Percentiles rank a stretch among this genome's conserved stretches.
phyloP scores from a whole-genome alignment of 129 eudicot species.

The Flaveria ramosissima region DNA sequence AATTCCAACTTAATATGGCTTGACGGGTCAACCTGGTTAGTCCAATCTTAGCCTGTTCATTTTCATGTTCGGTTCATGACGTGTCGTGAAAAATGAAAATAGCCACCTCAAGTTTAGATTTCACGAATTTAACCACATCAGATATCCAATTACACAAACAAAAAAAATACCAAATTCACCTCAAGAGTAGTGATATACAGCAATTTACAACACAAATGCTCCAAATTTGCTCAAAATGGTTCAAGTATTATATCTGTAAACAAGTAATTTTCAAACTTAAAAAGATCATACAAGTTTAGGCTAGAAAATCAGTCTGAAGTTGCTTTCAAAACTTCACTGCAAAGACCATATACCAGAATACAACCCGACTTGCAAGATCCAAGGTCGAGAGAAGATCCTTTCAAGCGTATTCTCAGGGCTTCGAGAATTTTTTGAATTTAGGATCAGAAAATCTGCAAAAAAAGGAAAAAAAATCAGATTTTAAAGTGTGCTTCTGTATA shows the following conservation, averaged over 20 bases:
- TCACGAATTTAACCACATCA: not conserved
- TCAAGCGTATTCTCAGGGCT: conserved; percentile 7
- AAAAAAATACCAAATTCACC: not conserved
- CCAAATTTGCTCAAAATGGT: conserved; percentile 2
- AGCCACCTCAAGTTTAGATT: not conserved
- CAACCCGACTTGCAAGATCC: conserved; percentile 22
- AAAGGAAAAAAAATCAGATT: not conserved
- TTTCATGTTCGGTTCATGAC: no score
- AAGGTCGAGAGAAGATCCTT: conserved; percentile 11
- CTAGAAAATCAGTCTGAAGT: not conserved
- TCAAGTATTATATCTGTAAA: not conserved
- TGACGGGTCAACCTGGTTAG: not conserved
- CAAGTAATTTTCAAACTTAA: conserved; percentile 2
- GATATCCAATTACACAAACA: not conserved
- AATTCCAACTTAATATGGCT: not conserved
- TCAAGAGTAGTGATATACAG: not conserved
- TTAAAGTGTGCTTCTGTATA: conserved; percentile 10
- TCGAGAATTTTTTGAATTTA: conserved; percentile 12
- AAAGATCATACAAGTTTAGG: conserved; percentile 1
- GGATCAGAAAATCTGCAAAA: conserved; percentile 28
- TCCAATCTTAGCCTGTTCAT: no score
- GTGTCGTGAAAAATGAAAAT: not conserved
- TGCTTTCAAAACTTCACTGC: conserved; percentile 13
- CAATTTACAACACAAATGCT: conserved; percentile 12
- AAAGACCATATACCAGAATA: conserved; percentile 15